phyloP scores from a whole-genome alignment of 139 green algal species.

The Chlamydomonas sp. region DNA sequence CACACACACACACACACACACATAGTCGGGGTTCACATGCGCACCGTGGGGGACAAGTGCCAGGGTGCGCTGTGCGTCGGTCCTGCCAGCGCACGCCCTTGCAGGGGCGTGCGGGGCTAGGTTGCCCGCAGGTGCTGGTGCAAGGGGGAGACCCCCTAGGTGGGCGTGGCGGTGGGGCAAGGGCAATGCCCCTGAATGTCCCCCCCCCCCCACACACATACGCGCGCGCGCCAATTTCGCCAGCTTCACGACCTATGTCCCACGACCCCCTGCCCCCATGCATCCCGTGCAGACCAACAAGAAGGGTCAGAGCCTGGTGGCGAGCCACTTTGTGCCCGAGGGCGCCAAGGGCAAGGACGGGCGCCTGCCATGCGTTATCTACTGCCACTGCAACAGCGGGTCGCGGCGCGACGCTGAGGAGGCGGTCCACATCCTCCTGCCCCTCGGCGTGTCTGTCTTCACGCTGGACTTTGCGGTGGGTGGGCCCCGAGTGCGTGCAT shows the following conservation, averaged over 20 bases:
- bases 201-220: no score
- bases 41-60: no score
- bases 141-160: no score
- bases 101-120: no score
- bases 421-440: slow-evolving; percentile 61
- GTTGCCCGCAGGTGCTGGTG: no score
- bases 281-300: slow-evolving; percentile 54
- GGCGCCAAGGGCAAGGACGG: slow-evolving; percentile 32
- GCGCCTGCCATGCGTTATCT: slow-evolving; percentile 66
- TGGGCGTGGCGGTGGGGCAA: no score
- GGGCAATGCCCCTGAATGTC: no score
- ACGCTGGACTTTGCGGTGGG: slow-evolving; percentile 77
- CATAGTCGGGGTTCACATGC: neutral
- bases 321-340: slow-evolving; percentile 60
- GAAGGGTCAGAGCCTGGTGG: slow-evolving; percentile 54
- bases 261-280: neutral
- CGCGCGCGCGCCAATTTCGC: no score
- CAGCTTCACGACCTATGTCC: no score
- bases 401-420: slow-evolving; percentile 70
- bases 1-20: neutral
- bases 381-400: slow-evolving; percentile 87
- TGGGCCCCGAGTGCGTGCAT: neutral
- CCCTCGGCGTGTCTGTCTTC: slow-evolving; percentile 70
- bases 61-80: no score
- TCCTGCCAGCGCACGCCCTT: no score